Conservation (phyloP, 2,329 filamentous ascomycete genomes). For the Colletotrichum tofieldiae region DNA sequence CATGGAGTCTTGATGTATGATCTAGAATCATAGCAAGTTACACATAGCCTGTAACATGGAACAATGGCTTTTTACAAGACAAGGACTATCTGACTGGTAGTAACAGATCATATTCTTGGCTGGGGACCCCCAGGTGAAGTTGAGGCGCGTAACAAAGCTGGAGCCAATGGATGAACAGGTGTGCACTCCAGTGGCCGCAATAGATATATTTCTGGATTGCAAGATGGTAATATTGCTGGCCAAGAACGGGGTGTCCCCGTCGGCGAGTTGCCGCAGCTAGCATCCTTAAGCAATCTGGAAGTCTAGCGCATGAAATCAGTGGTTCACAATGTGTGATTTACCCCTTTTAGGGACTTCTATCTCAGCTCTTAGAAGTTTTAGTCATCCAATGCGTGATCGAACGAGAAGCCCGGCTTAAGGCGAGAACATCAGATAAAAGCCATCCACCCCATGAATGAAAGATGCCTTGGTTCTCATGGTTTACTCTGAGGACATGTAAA, state of each 20-base stretch:
- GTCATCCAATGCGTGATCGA: slow-evolving; percentile 13
- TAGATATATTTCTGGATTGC: slow-evolving; percentile 7
- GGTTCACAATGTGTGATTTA: slow-evolving; percentile 1
- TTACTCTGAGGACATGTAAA: not conserved
- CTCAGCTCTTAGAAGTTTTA: not conserved
- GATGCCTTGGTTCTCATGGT: not conserved
- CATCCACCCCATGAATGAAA: not conserved
- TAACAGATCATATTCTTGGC: not conserved
- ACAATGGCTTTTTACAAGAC: not conserved
- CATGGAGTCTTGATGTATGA: not conserved
- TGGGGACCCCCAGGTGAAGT: not conserved
- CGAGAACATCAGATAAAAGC: slow-evolving; percentile 16
- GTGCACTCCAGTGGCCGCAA: not conserved
- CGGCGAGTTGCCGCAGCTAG: slow-evolving; percentile 5
- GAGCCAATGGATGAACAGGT: not conserved
- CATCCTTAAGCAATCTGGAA: not conserved
- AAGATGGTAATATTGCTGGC: not conserved
- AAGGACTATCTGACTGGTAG: too few relatives aligned
- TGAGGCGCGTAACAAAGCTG: too few relatives aligned
- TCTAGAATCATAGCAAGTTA: slow-evolving; percentile 1
- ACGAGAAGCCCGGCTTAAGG: slow-evolving; percentile 12
- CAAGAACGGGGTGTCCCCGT: not conserved
- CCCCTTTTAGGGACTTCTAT: not conserved
- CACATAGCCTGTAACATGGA: not conserved
- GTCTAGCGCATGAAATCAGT: slow-evolving; percentile 23